These are phyloP conservation scores for Crucibulum parvulum DNA, from an alignment of 1,284 basidiomycete species.

Conservation along the genomic window DNA sequence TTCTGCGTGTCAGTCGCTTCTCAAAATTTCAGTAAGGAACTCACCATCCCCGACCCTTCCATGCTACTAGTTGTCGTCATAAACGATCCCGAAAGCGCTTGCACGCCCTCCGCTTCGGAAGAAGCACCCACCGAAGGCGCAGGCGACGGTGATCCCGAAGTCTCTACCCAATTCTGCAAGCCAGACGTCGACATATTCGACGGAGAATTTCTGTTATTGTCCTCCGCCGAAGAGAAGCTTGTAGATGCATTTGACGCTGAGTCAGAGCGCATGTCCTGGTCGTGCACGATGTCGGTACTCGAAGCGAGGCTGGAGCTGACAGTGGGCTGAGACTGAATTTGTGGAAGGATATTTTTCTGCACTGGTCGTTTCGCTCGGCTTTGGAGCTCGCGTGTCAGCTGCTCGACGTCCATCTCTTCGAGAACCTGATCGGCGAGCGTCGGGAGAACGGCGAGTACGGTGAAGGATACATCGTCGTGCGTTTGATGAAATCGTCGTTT, in stretches of 20 bases:
- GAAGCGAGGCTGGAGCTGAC: constrained; percentile 52
- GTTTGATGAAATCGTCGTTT: constrained; percentile 82
- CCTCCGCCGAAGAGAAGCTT: constrained; percentile 30
- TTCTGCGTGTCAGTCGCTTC: constrained; percentile 10
- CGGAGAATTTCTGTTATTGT: constrained; percentile 5
- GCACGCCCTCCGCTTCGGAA: constrained; percentile 17
- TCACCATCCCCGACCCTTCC: constrained; percentile 29
- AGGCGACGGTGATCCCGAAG: constrained; percentile 20
- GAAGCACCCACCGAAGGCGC: constrained; percentile 8
- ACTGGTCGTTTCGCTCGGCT: constrained; percentile 37
- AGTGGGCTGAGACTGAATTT: constrained; percentile 18
- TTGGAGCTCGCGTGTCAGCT: constrained; percentile 77
- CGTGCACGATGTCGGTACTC: constrained; percentile 48
- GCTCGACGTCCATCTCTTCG: constrained; percentile 84
- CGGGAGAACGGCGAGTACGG: constrained; percentile 81
- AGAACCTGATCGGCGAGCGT: constrained; percentile 79
- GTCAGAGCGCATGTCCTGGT: constrained; percentile 60
- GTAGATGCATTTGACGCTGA: constrained; percentile 41
- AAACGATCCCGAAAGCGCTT: constrained; percentile 45
- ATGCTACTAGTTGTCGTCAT: constrained; percentile 37
- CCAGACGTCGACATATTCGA: constrained; percentile 28
- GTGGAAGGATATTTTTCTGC: constrained; percentile 23
- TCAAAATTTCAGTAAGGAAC: constrained; percentile 7
- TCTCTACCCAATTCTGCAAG: constrained; percentile 61
- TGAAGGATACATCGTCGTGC: constrained; percentile 85